A percentile compares a stretch with the other conserved stretches of the same genome.
Conservation (phyloP, 768 basidiomycete species). For the Inosperma sp. region DNA sequence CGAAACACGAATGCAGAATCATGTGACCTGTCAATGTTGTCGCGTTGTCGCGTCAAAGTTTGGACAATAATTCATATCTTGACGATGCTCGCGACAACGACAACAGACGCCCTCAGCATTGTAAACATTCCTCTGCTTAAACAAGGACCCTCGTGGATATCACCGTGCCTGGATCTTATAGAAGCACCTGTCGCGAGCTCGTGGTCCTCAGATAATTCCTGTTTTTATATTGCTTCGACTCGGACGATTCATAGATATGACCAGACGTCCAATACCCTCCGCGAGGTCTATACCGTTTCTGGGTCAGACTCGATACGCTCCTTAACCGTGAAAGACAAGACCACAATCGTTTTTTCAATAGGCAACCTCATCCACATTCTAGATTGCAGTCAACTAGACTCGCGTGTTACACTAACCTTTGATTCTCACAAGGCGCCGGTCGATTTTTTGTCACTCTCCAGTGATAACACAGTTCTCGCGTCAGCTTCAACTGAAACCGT, state of each 20-base stretch:
- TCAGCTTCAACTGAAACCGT: conserved; percentile 49
- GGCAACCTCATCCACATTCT: conserved; percentile 46
- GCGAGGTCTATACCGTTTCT: conserved; percentile 37
- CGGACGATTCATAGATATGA: conserved; percentile 52
- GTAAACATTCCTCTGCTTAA: conserved; percentile 46
- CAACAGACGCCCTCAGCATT: conserved; percentile 44
- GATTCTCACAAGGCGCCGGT: conserved; percentile 48
- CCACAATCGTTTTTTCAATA: conserved; percentile 44
- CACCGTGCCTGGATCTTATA: conserved; percentile 35
- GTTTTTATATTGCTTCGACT: conserved; percentile 50
- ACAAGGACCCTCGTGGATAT: conserved; percentile 36
- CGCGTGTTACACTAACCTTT: conserved; percentile 45
- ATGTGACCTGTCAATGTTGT: too few species aligned
- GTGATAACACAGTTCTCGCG: conserved; percentile 52
- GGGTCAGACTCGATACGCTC: conserved; percentile 29
- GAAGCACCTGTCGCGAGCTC: conserved; percentile 35
- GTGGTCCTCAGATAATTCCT: conserved; percentile 56
- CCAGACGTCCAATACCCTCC: conserved; percentile 39
- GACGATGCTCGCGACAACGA: conserved; percentile 53
- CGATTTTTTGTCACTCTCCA: conserved; percentile 54
- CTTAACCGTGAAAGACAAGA: conserved; percentile 33
- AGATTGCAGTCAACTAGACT: conserved; percentile 36
- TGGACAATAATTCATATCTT: background rate
- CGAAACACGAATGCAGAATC: too few species aligned
- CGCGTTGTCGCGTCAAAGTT: conserved; percentile 4